These are phyloP conservation scores for Berberis thunbergii DNA, from an alignment of 164 flowering plant genomes.

Conservation along the genomic window DNA sequence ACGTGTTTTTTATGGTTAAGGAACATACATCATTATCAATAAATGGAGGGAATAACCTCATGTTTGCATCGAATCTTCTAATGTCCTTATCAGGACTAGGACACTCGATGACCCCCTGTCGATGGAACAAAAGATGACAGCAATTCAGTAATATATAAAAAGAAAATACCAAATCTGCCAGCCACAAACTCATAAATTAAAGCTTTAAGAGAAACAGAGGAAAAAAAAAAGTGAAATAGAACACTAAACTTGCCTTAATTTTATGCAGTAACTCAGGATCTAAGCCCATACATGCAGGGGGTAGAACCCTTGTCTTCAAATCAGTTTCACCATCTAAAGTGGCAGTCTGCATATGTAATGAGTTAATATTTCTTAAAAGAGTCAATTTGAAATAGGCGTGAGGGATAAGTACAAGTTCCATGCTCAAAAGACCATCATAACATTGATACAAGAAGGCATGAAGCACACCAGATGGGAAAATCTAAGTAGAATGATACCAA, in stretches of 20 bases:
- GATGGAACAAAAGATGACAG: conserved; percentile 6
- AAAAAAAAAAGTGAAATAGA: conserved; percentile 1
- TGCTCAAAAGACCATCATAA: too few species aligned
- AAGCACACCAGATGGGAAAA: too few species aligned
- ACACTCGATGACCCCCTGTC: conserved; percentile 94
- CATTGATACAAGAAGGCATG: too few species aligned
- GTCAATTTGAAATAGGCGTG: too few species aligned
- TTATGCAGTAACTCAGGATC: conserved; percentile 75
- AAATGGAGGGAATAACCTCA: conserved; percentile 93
- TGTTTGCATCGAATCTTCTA: conserved; percentile 89
- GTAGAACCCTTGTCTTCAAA: conserved; percentile 80
- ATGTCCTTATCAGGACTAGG: conserved; percentile 93
- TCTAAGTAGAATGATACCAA: too few species aligned
- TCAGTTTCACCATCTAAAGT: conserved; percentile 98
- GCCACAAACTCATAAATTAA: background rate
- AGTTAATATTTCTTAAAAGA: background rate
- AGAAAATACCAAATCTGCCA: background rate
- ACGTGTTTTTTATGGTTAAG: conserved; percentile 84
- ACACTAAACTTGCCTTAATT: conserved; percentile 60
- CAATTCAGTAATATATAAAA: background rate
- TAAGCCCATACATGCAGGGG: conserved; percentile 84
- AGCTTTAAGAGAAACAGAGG: background rate
- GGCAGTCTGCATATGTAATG: conserved; percentile 52
- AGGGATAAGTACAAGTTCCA: too few species aligned
- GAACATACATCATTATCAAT: conserved; percentile 94